These are phyloP conservation scores for Agrostemma githago DNA, from an alignment of 148 eudicot species.

Conservation along the genomic window DNA sequence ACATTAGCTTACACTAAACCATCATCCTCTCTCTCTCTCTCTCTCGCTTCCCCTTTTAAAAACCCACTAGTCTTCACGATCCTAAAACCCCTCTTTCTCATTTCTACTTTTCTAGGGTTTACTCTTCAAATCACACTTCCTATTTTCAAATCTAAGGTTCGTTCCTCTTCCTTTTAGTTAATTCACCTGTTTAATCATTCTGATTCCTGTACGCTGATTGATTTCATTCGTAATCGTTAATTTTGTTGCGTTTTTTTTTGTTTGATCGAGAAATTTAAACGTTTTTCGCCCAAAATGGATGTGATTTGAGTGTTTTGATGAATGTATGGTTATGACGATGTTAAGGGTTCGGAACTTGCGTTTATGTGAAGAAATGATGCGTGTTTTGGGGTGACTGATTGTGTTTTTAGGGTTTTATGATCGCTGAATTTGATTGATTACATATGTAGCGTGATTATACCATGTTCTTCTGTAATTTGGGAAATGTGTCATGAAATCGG, in stretches of 20 bases:
- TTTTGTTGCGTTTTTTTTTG: not conserved
- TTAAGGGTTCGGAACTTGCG: not conserved
- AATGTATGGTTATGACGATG: not conserved
- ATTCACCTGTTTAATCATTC: not conserved
- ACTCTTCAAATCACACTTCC: not conserved
- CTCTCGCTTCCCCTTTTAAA: not conserved
- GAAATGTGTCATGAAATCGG: not conserved
- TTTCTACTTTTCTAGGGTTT: slow-evolving; percentile 27
- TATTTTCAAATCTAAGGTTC: not conserved
- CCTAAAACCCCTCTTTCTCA: slow-evolving; percentile 17
- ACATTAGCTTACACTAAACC: not conserved
- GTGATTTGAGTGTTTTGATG: not conserved
- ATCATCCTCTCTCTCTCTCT: not conserved
- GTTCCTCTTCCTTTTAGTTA: slow-evolving; percentile 8
- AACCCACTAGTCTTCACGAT: not conserved
- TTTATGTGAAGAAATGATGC: not conserved
- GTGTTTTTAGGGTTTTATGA: not conserved
- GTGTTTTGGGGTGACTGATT: not conserved
- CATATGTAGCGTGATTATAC: no score
- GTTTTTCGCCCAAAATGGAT: not conserved
- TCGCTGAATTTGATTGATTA: not conserved
- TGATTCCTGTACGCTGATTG: not conserved
- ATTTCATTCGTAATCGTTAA: not conserved
- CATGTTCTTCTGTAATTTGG: not conserved
- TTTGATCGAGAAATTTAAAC: not conserved